Percentiles rank a stretch among this genome's conserved stretches.
phyloP scores from a whole-genome alignment of 2,329 filamentous ascomycete species.

The Tolypocladium pustulatum region DNA sequence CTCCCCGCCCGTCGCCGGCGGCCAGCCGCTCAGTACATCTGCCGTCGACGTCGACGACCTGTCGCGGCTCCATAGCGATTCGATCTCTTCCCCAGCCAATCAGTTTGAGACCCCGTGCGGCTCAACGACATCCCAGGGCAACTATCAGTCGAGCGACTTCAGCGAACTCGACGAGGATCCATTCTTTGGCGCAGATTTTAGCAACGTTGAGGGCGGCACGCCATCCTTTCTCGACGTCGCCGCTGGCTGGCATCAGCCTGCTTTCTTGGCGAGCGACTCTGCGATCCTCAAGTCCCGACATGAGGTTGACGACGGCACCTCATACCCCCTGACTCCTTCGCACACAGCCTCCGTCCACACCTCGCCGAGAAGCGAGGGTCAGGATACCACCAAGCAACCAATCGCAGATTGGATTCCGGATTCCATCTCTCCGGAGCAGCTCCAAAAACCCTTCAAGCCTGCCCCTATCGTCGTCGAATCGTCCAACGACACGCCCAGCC shows the following conservation, averaged over 20 bases:
- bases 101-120: conserved; percentile 37
- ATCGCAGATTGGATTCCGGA: conserved; percentile 15
- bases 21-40: conserved; percentile 16
- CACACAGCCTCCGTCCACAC: conserved; percentile 37
- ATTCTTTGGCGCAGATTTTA: conserved; percentile 40
- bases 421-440: conserved; percentile 31
- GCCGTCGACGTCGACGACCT: conserved; percentile 27
- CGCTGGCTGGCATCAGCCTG: conserved; percentile 10
- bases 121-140: conserved; percentile 34
- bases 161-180: conserved; percentile 37
- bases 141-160: conserved; percentile 39
- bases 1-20: conserved; percentile 13
- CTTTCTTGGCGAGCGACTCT: conserved; percentile 4
- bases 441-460: conserved; percentile 28
- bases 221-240: conserved; percentile 34
- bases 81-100: conserved; percentile 17
- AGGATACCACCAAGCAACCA: conserved; percentile 12
- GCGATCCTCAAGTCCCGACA: conserved; percentile 1
- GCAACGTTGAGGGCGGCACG: conserved; percentile 26
- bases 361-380: conserved; percentile 27
- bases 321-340: conserved; percentile 40
- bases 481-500: conserved; percentile 36
- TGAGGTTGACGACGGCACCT: conserved; percentile 11
- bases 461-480: conserved; percentile 17
- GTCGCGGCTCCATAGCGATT: conserved; percentile 24